Base-by-base conservation (phyloP, 2,329 filamentous ascomycete genomes). In the Colletotrichum tamarilloi region DNA sequence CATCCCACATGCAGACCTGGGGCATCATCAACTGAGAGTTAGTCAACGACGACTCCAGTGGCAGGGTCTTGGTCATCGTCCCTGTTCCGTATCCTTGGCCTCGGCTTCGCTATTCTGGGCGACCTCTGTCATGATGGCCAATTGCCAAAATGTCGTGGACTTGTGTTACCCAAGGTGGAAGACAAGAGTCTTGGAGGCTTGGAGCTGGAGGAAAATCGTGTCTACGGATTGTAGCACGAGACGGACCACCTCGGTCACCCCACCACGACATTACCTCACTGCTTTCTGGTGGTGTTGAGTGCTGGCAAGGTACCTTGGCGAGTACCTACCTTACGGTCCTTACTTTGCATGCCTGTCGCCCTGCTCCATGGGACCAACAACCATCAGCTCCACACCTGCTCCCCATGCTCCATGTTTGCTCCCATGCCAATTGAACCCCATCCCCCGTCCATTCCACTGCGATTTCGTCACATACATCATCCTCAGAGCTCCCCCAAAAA, bases 401-500 rank as follows among this genome's bases (percentile, higher is more conserved):
- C 52, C 62, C 52, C 62, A 65, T 65, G 62, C 62, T 65, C 62
- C 62, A 65, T 12, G 49, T 46, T 57, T 19, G 62, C 49, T 42
- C 52, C 62, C 70, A 70, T 73, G 67, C 70, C 67, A 70, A 71
- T 70, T 73, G 67, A 49, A 73, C 56, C 71, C 55, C 67, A 56
- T 42, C 67, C 52, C 19, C 63, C 28, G 56, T 62, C 58, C 69
- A 68, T 73, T 69, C 49, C 64, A 73, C 46, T 68, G 58, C 73
- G 69, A 73, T 73, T 68, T 74, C 73, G 69, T 72, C 73, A 73
- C 71, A 70, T 70, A 70, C 71, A 66, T 71, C 71, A 70, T 73
- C 60, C 55, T 56, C 49, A 57, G 30, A 73, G 71, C 67, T 66
- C 67, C 67, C 70, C 28, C 71, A 35, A 49, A 42, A 46, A 42